Percentiles rank a stretch among this genome's conserved stretches.
These are phyloP conservation scores for Fusarium chuoi DNA, from an alignment of 2,329 filamentous ascomycete species.

Conservation along the genomic window DNA sequence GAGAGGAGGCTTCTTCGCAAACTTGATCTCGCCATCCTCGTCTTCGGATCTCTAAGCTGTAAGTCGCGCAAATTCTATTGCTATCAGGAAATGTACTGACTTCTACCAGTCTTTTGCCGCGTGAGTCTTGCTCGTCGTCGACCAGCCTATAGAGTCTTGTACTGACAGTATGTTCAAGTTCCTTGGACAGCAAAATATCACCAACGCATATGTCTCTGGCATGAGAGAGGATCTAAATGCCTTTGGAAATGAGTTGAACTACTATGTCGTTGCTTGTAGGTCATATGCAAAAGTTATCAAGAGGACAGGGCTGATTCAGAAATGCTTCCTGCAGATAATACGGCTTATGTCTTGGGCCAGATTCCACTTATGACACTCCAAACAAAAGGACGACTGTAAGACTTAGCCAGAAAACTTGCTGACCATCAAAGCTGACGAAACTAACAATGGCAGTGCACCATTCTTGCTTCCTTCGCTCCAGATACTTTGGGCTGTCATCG, in stretches of 20 bases:
- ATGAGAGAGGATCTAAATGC: neutral
- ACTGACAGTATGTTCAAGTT: neutral
- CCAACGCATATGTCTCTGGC: slow-evolving; percentile 1
- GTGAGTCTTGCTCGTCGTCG: accelerated
- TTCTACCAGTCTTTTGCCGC: neutral
- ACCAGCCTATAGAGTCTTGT: accelerated
- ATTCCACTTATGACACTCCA: slow-evolving; percentile 1
- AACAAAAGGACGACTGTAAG: too few relatives aligned
- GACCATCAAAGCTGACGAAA: too few relatives aligned
- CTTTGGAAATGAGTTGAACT: neutral
- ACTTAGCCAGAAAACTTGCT: too few relatives aligned
- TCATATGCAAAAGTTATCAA: accelerated
- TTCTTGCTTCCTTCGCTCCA: neutral
- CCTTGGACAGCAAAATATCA: neutral
- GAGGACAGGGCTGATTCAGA: accelerated
- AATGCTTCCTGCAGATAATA: neutral
- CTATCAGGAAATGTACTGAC: accelerated
- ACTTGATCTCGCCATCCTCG: neutral
- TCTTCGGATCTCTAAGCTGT: neutral
- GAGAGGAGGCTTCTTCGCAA: slow-evolving; percentile 1
- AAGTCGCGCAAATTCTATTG: accelerated
- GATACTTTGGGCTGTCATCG: neutral
- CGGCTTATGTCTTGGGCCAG: neutral
- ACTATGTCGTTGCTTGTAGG: slow-evolving; percentile 4
- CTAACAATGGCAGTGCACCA: neutral